Conservation (phyloP, 2,329 filamentous ascomycete species). For the Apiospora rasikravindrae region DNA sequence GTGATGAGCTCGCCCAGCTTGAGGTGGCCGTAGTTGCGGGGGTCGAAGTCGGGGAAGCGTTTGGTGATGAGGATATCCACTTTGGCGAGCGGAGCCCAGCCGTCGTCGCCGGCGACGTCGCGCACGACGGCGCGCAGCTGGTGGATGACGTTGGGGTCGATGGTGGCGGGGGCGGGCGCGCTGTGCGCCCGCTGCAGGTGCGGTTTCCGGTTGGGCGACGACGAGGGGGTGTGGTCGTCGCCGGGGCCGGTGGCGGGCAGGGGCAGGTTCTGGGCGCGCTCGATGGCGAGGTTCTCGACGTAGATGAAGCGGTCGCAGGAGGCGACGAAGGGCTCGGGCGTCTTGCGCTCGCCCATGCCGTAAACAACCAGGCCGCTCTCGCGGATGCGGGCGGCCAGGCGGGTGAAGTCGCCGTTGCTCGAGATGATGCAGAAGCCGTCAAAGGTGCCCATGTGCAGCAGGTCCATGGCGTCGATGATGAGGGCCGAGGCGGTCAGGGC, state of each 20-base stretch:
- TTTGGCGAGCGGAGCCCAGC: conserved; percentile 11
- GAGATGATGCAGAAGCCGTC: conserved; percentile 19
- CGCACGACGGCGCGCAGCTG: conserved; percentile 7
- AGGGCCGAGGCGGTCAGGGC: conserved; percentile 8
- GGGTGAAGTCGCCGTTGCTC: conserved; percentile 15
- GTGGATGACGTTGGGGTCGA: not conserved
- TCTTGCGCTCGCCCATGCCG: conserved; percentile 13
- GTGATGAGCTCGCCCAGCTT: conserved; percentile 16
- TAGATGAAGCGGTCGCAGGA: conserved; percentile 18
- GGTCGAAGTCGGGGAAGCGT: conserved; percentile 14
- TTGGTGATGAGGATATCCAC: conserved; percentile 9
- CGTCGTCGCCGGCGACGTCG: conserved; percentile 11
- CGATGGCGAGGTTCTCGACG: conserved; percentile 12
- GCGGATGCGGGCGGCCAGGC: conserved; percentile 16
- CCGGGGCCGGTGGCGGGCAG: not conserved
- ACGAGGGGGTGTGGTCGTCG: not conserved
- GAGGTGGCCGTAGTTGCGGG: conserved; percentile 11
- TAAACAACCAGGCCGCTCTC: conserved; percentile 4
- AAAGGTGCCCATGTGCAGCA: conserved; percentile 7
- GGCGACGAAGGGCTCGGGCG: conserved; percentile 14
- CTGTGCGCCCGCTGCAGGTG: not conserved
- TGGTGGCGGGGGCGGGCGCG: not conserved
- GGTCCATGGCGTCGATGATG: conserved; percentile 19
- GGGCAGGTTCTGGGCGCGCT: not conserved
- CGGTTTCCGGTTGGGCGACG: not conserved